Evolutionary conservation across 2,329 filamentous ascomycete genomes (phyloP).

Genomic region (Neonectria hederae): DNA sequence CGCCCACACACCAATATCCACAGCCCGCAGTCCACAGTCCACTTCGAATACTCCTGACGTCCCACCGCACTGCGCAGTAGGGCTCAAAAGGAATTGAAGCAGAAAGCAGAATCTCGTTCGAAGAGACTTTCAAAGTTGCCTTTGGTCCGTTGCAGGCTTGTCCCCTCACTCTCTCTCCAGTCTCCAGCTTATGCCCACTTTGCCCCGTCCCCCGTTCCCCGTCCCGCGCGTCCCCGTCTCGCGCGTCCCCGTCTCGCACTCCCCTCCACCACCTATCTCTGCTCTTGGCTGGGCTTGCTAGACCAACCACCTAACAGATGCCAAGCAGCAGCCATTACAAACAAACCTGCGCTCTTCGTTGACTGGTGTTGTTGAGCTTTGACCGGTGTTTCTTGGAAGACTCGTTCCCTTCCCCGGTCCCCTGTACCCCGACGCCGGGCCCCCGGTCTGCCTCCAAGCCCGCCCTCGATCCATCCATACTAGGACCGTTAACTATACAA

Average conservation of each 20-base stretch:
- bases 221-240: constrained; percentile 6
- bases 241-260: background rate
- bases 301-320: background rate
- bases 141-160: constrained; percentile 40
- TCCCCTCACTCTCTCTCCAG: constrained; percentile 23
- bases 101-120: constrained; percentile 16
- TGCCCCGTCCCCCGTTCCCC: constrained; percentile 16
- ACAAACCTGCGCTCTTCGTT: background rate
- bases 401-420: constrained; percentile 13
- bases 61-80: constrained; percentile 13
- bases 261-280: background rate
- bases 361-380: constrained; percentile 1
- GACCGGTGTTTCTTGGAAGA: constrained; percentile 7
- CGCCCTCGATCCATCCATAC: too few species aligned
- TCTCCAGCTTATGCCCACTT: constrained; percentile 6
- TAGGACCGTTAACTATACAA: background rate
- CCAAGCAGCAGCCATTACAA: too few species aligned
- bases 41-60: constrained; percentile 9
- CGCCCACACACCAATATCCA: constrained; percentile 2
- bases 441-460: constrained; percentile 6
- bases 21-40: background rate
- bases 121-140: constrained; percentile 29
- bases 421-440: constrained; percentile 14
- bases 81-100: constrained; percentile 16
- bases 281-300: background rate